These are phyloP conservation scores for Vanrija humicola DNA, from an alignment of 1,284 basidiomycete species.

Conservation along the genomic window DNA sequence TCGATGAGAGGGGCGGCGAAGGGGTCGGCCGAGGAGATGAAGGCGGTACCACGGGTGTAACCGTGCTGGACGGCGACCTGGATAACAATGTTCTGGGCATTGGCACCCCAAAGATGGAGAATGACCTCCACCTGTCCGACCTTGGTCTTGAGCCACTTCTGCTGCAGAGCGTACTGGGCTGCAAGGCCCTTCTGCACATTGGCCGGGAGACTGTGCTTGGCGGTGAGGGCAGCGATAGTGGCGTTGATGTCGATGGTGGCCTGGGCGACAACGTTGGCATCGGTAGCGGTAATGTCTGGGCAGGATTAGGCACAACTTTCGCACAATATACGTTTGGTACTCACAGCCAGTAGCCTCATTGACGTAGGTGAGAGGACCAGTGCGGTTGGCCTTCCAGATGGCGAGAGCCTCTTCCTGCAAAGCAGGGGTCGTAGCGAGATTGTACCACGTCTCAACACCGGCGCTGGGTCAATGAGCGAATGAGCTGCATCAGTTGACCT, in stretches of 20 bases:
- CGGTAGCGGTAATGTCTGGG: constrained; percentile 24
- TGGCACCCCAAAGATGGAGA: constrained; percentile 38
- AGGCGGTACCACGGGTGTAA: constrained; percentile 49
- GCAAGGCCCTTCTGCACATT: constrained; percentile 38
- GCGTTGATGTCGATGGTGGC: constrained; percentile 64
- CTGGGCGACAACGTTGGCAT: constrained; percentile 60
- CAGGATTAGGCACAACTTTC: not conserved
- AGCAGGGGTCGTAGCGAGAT: constrained; percentile 26
- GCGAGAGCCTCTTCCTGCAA: constrained; percentile 25
- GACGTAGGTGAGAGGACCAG: constrained; percentile 46
- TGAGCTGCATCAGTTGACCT: not conserved
- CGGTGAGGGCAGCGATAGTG: constrained; percentile 64
- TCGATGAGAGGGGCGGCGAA: constrained; percentile 61
- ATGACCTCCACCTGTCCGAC: constrained; percentile 47
- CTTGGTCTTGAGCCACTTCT: constrained; percentile 31
- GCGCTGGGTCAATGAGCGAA: constrained; percentile 17
- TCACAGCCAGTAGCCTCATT: constrained; percentile 48
- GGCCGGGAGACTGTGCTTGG: constrained; percentile 34
- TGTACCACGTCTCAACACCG: constrained; percentile 36
- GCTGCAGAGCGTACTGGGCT: constrained; percentile 38
- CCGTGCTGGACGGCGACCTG: constrained; percentile 48
- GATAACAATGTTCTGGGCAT: constrained; percentile 18
- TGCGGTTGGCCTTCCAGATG: constrained; percentile 27
- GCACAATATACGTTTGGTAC: not conserved
- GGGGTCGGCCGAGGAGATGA: constrained; percentile 56